A percentile compares a stretch with the other conserved stretches of the same genome.
Conservation (phyloP, 1,284 basidiomycete species). For the Ganoderma sinense region DNA sequence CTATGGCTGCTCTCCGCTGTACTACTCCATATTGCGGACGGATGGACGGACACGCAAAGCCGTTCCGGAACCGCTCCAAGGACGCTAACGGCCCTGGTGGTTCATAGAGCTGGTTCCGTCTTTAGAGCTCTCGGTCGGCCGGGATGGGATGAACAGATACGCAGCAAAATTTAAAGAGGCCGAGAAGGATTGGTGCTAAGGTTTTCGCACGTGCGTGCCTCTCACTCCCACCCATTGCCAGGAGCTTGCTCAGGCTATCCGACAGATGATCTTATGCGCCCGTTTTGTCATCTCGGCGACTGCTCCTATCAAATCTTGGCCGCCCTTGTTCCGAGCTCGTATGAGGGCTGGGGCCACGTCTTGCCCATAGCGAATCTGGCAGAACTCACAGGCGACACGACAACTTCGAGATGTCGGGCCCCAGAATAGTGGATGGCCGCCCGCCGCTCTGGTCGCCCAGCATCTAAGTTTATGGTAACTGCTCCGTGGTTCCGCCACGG, state of each 20-base stretch:
- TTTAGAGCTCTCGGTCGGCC: background rate
- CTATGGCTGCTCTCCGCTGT: background rate
- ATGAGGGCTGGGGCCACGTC: background rate
- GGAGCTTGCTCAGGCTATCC: background rate
- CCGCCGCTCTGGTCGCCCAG: background rate
- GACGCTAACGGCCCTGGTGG: background rate
- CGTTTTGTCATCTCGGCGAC: background rate
- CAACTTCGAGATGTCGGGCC: background rate
- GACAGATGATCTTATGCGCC: background rate
- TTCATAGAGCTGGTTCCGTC: background rate
- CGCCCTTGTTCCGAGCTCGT: too few species aligned
- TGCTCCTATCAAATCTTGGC: background rate
- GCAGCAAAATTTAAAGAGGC: background rate
- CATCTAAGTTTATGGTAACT: background rate
- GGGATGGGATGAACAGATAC: background rate
- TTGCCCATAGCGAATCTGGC: background rate
- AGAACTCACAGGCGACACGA: background rate
- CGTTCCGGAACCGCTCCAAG: background rate
- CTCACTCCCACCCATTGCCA: background rate
- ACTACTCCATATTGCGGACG: background rate
- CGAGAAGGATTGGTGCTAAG: background rate
- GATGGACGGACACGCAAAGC: background rate
- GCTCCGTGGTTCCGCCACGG: background rate
- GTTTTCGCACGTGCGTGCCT: constrained; percentile 2
- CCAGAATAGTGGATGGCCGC: background rate